A percentile compares a stretch with the other conserved stretches of the same genome.
These are phyloP conservation scores for Russula foetens DNA, from an alignment of 768 basidiomycete species.

Conservation along the genomic window DNA sequence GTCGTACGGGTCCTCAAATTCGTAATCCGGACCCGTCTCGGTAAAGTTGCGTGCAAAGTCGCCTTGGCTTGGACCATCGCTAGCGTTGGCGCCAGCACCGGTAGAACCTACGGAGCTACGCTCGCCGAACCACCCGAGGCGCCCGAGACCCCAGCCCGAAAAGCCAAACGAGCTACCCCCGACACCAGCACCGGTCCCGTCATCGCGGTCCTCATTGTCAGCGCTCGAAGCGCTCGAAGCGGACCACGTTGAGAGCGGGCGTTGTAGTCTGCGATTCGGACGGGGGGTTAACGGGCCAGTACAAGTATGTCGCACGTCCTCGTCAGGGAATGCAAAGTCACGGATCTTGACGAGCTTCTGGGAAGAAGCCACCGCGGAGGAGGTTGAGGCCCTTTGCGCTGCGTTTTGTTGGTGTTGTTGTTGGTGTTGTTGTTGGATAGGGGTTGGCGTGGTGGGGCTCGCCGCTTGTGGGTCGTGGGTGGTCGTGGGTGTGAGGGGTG, in stretches of 20 bases:
- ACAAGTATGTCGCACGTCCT: conserved; percentile 39
- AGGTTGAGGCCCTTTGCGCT: neutral
- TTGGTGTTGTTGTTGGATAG: neutral
- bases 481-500: conserved; percentile 15
- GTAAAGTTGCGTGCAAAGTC: conserved; percentile 45
- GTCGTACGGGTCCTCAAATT: conserved; percentile 21
- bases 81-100: conserved; percentile 12
- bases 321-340: conserved; percentile 38
- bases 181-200: conserved; percentile 19
- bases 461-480: conserved; percentile 3
- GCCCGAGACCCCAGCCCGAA: conserved; percentile 37
- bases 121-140: conserved; percentile 33
- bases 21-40: conserved; percentile 25
- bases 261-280: conserved; percentile 29
- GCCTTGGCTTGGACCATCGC: conserved; percentile 29
- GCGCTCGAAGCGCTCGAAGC: conserved; percentile 23
- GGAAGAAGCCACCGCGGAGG: conserved; percentile 6
- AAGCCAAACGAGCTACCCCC: conserved; percentile 25
- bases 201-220: conserved; percentile 23
- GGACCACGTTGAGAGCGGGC: conserved; percentile 23
- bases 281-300: conserved; percentile 35
- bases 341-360: conserved; percentile 35
- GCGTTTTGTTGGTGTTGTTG: neutral
- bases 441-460: conserved; percentile 11
- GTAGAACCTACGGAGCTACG: conserved; percentile 12